These are phyloP conservation scores for Leishmania major DNA, from an alignment of 208 protist species.

Conservation along the genomic window DNA sequence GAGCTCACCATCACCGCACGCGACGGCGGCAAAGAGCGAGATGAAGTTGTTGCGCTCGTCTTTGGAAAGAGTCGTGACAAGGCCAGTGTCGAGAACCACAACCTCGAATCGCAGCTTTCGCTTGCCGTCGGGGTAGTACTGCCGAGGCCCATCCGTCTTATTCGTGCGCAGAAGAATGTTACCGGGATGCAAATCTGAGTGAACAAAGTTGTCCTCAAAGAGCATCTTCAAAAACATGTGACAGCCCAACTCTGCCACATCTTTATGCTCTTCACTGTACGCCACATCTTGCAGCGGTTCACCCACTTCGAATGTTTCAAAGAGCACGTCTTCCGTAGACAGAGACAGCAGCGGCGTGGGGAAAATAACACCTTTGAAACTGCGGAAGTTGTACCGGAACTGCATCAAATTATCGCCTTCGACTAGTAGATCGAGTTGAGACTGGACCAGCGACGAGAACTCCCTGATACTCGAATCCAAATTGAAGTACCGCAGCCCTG, in stretches of 20 bases:
- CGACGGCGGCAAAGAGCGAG: constrained; percentile 90
- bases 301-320: constrained; percentile 92
- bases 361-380: constrained; percentile 77
- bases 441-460: constrained; percentile 79
- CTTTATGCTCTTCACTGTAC: constrained; percentile 47
- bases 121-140: constrained; percentile 75
- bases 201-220: constrained; percentile 95
- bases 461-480: constrained; percentile 65
- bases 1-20: constrained; percentile 81
- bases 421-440: constrained; percentile 85
- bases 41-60: constrained; percentile 93
- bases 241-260: constrained; percentile 81
- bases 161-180: constrained; percentile 87
- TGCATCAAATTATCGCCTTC: constrained; percentile 88
- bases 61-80: constrained; percentile 86
- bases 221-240: constrained; percentile 96
- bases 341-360: constrained; percentile 75
- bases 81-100: constrained; percentile 90
- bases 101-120: constrained; percentile 61
- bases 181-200: constrained; percentile 94
- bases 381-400: constrained; percentile 86
- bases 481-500: constrained; percentile 66
- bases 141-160: constrained; percentile 22
- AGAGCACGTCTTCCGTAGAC: constrained; percentile 63
- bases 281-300: constrained; percentile 64